Evolutionary conservation across 1,139 yeast species (phyloP), one percentile per base, ranked within the genome.

Genomic region (Suhomyces wounanorum): DNA sequence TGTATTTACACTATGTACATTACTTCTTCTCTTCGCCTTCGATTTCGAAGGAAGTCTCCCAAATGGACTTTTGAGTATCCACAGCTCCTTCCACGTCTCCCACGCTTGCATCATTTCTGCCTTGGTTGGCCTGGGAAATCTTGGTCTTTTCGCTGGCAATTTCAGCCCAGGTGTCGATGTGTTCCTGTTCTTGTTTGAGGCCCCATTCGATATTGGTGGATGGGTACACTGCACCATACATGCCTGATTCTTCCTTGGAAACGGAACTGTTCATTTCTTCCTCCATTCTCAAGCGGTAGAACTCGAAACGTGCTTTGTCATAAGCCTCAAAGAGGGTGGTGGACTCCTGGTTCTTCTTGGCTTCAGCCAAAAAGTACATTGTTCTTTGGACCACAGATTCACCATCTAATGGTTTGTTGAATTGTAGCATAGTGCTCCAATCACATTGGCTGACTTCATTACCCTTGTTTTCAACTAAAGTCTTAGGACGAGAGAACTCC

Each of bases 401-500:
- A 52, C 98, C 98, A 63, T 90, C 97, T 45, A 94, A 77, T 25
- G 86, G 87, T 63, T 86, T 86, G 48, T 78, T 72, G 42, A 84
- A 68, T 65, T 94, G 98, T 57, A 82, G 79, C 69, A 94, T 80
- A 49, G 78, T 78, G 49, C 85, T 78, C 98, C 99, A 94, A 67
- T 94, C 89, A 57, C 77, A 70, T 52, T 78, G 75, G 11, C 68
- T 61, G 25, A 69, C 66, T 33, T 75, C 77, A 42, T 77, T 69
- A 7, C 89, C 89, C 18, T 77, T 73, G 61, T 84, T 87, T 69
- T 95, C 99, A 45, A 91, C 79, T 58, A 94, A 72, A 31, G 84
- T 78, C 65, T 89, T 89, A n/a, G 99, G 97, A 59, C 96, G 82
- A 2, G 99, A 89, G 52, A 92, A 76, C 70, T 94, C 99, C 99